Evolutionary conservation across 352 stramenopile genomes (phyloP).

Genomic region (Phytophthora nicotianae): DNA sequence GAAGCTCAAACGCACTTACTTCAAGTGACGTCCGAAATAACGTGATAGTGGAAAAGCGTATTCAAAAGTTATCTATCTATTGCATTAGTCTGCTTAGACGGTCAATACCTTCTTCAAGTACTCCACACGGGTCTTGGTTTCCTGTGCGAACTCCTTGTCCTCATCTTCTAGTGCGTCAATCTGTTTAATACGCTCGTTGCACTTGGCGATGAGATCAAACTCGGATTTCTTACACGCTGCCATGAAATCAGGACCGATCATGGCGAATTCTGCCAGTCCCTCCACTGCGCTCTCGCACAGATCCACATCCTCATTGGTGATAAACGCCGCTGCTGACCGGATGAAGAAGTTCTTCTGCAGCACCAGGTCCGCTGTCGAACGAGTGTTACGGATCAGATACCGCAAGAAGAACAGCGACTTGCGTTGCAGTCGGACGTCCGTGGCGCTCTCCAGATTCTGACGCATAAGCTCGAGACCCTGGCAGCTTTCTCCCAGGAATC

Average conservation of each 20-base stretch:
- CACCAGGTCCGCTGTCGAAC: conserved; percentile 55
- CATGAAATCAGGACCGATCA: conserved; percentile 63
- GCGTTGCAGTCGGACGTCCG: conserved; percentile 76
- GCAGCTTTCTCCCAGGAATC: conserved; percentile 63
- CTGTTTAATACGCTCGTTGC: conserved; percentile 58
- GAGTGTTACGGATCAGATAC: conserved; percentile 74
- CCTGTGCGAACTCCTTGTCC: conserved; percentile 69
- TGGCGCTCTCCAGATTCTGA: conserved; percentile 47
- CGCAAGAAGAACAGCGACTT: conserved; percentile 87
- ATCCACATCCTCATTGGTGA: conserved; percentile 78
- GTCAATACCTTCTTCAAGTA: conserved; percentile 54
- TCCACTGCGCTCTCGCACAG: conserved; percentile 79
- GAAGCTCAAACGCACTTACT: conserved; percentile 89
- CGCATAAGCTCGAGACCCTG: conserved; percentile 65
- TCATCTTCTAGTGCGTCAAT: conserved; percentile 71
- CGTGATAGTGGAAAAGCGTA: conserved; percentile 15
- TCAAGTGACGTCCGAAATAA: conserved; percentile 38
- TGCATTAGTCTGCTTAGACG: conserved; percentile 16
- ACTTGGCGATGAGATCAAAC: conserved; percentile 46
- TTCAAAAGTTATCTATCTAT: conserved; percentile 38
- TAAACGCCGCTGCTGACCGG: conserved; percentile 46
- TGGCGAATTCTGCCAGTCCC: conserved; percentile 71
- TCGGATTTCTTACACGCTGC: conserved; percentile 60
- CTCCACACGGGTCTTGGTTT: conserved; percentile 64
- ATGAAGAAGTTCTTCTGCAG: conserved; percentile 55